Evolutionary conservation across 2,329 filamentous ascomycete species (phyloP).

Genomic region (Aspergillus sclerotialis): DNA sequence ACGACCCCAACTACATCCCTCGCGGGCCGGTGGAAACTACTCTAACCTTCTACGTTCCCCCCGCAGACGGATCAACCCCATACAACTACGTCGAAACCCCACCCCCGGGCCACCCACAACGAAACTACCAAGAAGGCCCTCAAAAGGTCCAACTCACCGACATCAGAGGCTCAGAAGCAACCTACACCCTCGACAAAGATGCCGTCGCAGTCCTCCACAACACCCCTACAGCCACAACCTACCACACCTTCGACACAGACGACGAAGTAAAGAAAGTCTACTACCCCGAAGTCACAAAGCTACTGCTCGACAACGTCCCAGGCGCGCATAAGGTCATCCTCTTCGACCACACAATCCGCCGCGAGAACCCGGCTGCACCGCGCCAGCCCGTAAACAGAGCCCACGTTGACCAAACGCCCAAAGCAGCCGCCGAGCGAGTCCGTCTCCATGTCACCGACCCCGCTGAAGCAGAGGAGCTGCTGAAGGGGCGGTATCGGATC

Average conservation of each 20-base stretch:
- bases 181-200: slow-evolving; percentile 63
- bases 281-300: slow-evolving; percentile 74
- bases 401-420: slow-evolving; percentile 76
- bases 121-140: slow-evolving; percentile 53
- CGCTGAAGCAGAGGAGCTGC: slow-evolving; percentile 59
- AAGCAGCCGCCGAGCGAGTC: slow-evolving; percentile 61
- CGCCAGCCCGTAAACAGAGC: slow-evolving; percentile 64
- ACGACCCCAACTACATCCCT: slow-evolving; percentile 30
- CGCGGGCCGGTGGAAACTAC: slow-evolving; percentile 55
- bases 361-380: slow-evolving; percentile 50
- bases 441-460: slow-evolving; percentile 53
- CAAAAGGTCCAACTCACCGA: slow-evolving; percentile 60
- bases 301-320: slow-evolving; percentile 62
- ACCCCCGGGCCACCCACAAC: slow-evolving; percentile 53
- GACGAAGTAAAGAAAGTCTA: slow-evolving; percentile 65
- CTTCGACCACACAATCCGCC: slow-evolving; percentile 87
- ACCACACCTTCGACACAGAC: slow-evolving; percentile 56
- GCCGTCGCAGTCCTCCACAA: slow-evolving; percentile 63
- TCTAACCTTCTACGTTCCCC: slow-evolving; percentile 61
- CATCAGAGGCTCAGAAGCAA: slow-evolving; percentile 61
- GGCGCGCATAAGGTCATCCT: slow-evolving; percentile 61
- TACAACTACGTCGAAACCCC: slow-evolving; percentile 62
- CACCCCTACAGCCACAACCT: slow-evolving; percentile 49
- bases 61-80: slow-evolving; percentile 52
- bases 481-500: slow-evolving; percentile 67